phyloP scores from a whole-genome alignment of 2,329 filamentous ascomycete species.

The Colletotrichum navitas region DNA sequence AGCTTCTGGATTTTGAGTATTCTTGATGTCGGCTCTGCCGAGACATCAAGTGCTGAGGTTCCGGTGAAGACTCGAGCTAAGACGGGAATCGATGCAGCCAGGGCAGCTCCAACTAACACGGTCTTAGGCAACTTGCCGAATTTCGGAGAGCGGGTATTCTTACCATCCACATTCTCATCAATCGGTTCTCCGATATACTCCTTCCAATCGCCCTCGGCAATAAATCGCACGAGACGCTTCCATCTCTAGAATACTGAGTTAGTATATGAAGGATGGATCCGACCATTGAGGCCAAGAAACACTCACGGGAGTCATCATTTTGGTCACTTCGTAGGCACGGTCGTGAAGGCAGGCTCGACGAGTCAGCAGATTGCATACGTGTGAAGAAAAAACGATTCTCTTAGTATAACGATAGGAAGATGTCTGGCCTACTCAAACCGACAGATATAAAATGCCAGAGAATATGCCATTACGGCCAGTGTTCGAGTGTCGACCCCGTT shows the following conservation, averaged over 20 bases:
- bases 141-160: not conserved
- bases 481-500: not conserved
- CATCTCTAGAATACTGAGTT: slow-evolving; percentile 35
- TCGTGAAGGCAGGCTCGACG: not conserved
- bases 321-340: not conserved
- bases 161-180: slow-evolving; percentile 44
- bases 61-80: slow-evolving; percentile 43
- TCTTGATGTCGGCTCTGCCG: slow-evolving; percentile 45
- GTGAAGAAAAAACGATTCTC: not conserved
- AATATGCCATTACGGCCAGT: not conserved
- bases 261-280: not conserved
- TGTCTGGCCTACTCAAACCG: not conserved
- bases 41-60: slow-evolving; percentile 47
- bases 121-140: slow-evolving; percentile 4
- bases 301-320: slow-evolving; percentile 35
- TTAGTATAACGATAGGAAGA: not conserved
- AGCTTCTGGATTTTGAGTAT: slow-evolving; percentile 48
- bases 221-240: slow-evolving; percentile 46
- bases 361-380: not conserved
- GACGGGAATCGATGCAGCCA: slow-evolving; percentile 41
- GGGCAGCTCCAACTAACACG: slow-evolving; percentile 43
- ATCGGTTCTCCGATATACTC: slow-evolving; percentile 47
- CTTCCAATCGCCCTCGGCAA: slow-evolving; percentile 45
- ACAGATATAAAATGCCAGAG: slow-evolving; percentile 27
- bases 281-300: rapidly evolving